Base-by-base conservation (phyloP, 2,329 filamentous ascomycete species). In the Tolypocladium nubicola region DNA sequence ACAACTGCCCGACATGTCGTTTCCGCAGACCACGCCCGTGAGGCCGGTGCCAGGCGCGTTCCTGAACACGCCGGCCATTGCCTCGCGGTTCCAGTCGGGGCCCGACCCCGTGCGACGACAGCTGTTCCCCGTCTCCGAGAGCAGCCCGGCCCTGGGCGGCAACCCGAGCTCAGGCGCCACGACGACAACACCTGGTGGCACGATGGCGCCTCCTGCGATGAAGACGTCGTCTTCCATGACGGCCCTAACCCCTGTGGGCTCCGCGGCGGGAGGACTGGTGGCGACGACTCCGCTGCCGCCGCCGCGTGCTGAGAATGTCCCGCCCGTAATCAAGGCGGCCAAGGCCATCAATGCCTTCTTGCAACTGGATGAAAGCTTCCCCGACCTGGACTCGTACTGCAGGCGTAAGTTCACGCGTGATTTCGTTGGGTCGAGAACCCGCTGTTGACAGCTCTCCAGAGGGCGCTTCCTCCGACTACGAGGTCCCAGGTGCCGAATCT, bases 401-500 rank as follows among this genome's bases (percentile, higher is more conserved):
- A 84, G 86, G 73, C 90, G 91, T 94, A 79, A 79, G 89, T 81
- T 56, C 16, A 4, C 16, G 30, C 11, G 21, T 26, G 9, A 6
- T 45, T 19, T n/a, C 30, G n/a, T 6, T 23, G 16, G 26, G 13
- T 3, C 7, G 19, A 40, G 40, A 38, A 57, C 37, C 21, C 56
- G 19, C 16, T 61, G 57, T 70, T 73, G 58, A 71, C 62, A n/a
- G 38, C n/a, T 39, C 6, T 61, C 57, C 64, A 95, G 90, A 92
- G 76, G 91, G 94, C 62, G 86, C 88, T 62, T 96, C 92, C 6
- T 93, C 89, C 66, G 91, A 96, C 62, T 97, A 97, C 75, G 90
- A 97, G 65, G 76, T 96, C 53, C 83, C 88, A 47, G 75, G 77
- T 57, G 73, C 80, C 63, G 82, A 85, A 45, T 76, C 79, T 14